Evolutionary conservation across 116 monocot species (phyloP), one percentile per base, ranked within the genome.

Genomic region (Iris pallida): DNA sequence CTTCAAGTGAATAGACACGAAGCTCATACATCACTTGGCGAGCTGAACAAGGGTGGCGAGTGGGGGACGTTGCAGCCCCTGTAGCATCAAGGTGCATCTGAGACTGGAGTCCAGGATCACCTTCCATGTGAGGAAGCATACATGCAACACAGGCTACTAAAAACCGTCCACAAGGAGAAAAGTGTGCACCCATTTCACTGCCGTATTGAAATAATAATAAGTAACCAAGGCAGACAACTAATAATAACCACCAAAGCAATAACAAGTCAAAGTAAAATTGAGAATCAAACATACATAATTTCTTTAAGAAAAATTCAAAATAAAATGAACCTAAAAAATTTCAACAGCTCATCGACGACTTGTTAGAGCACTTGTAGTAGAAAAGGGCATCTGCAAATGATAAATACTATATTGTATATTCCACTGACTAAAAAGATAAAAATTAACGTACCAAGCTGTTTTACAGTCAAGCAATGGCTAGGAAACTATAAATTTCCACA

Each of bases 121-220:
- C 79, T 83, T 96, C 96, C 53, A 80, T 63, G 20, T 85, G 84
- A 69, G 97, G 93, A 70, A 90, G 83, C 68, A 85, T 66, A 79
- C 97, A 97, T 63, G 97, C 97, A 81, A 97, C 92, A 80, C 97
- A 97, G 43, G 92, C 97, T 12, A 93, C 97, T 59, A 97, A 76
- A 73, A 85, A 97, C 71, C 92, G 75, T 14, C 97, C 97, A 72
- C 97, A 97, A 14, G 97, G 97, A 20, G 97, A 97, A 83, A 97
- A 92, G 61, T 97, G 97, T 59, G 92, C 85, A 52, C 97, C 97
- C 97, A 97, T 97, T 85, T 97, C 92, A 90, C 97, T 97, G 93
- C 44, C 61, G 82, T 59, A 17, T 73, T 68, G 8, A 70, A 69
- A 30, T n/a, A 47, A 20, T 41, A 47, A 13, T 47, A 47, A 64